Conservation (phyloP, 2,329 filamentous ascomycete species). For the Sporothrix inflata region DNA sequence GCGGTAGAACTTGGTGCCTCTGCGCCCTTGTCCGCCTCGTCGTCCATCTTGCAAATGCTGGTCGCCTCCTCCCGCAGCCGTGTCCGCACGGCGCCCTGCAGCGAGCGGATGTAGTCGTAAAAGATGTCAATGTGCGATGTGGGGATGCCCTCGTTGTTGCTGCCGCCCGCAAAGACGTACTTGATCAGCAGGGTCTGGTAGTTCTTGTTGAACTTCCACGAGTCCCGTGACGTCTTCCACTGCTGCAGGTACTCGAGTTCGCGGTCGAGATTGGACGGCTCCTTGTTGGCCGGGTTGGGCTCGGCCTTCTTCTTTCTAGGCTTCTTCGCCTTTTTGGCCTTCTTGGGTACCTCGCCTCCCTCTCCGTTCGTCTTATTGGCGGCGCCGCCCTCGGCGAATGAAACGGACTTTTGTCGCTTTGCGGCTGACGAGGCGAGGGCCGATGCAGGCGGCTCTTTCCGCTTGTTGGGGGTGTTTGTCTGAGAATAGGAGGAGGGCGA, state of each 20-base stretch:
- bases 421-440: conserved; percentile 33
- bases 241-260: conserved; percentile 76
- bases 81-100: conserved; percentile 74
- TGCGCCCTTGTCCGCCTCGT: conserved; percentile 47
- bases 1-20: neutral
- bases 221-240: conserved; percentile 69
- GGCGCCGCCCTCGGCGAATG: conserved; percentile 52
- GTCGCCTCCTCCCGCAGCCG: conserved; percentile 70
- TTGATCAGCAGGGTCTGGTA: conserved; percentile 85
- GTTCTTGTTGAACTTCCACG: conserved; percentile 97
- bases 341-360: conserved; percentile 23
- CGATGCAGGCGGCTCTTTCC: conserved; percentile 32
- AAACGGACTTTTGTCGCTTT: conserved; percentile 51
- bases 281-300: conserved; percentile 42
- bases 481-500: conserved; percentile 47
- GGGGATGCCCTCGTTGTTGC: conserved; percentile 57
- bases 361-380: conserved; percentile 19
- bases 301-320: conserved; percentile 40
- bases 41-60: conserved; percentile 57
- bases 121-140: conserved; percentile 69
- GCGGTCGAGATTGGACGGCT: conserved; percentile 54
- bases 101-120: conserved; percentile 74
- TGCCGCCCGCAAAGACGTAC: conserved; percentile 72
- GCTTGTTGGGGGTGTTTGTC: conserved; percentile 30
- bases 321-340: conserved; percentile 33